A percentile compares a stretch with the other conserved stretches of the same genome.
Conservation (phyloP, 108 stramenopile species). For the Cyclostephanos tholiformis region DNA sequence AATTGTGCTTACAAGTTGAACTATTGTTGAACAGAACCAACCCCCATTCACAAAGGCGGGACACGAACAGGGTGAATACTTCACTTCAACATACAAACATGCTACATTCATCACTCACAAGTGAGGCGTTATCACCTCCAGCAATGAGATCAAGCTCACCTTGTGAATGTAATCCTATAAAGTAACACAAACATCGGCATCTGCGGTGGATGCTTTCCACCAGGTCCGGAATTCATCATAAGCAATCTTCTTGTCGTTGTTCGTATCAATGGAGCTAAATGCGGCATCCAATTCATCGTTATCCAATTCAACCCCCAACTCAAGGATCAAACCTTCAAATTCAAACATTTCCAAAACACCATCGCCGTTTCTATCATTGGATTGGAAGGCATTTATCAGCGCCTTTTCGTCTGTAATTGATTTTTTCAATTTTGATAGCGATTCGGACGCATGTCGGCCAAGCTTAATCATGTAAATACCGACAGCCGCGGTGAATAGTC, state of each 20-base stretch:
- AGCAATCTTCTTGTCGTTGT: slow-evolving; percentile 58
- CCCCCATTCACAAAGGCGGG: no score
- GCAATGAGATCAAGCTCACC: background rate
- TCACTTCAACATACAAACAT: no score
- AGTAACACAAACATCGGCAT: slow-evolving; percentile 9
- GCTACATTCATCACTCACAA: no score
- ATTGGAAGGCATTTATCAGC: slow-evolving; percentile 47
- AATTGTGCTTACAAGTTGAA: no score
- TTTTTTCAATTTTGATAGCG: slow-evolving; percentile 25
- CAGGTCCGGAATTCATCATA: slow-evolving; percentile 63
- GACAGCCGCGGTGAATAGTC: slow-evolving; percentile 19
- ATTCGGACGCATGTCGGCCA: slow-evolving; percentile 14
- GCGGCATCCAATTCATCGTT: slow-evolving; percentile 59
- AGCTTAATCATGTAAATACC: slow-evolving; percentile 23
- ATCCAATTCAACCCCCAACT: slow-evolving; percentile 51
- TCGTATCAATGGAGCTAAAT: slow-evolving; percentile 53
- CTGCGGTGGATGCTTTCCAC: slow-evolving; percentile 49
- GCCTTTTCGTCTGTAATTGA: slow-evolving; percentile 52
- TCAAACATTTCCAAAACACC: slow-evolving; percentile 53
- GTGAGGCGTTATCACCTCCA: background rate
- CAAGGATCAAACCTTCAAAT: slow-evolving; percentile 49
- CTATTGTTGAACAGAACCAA: no score
- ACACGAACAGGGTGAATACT: no score
- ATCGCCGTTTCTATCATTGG: slow-evolving; percentile 48
- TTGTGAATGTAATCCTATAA: slow-evolving; percentile 13